phyloP scores from a whole-genome alignment of 116 monocot species.

The Iris pallida region DNA sequence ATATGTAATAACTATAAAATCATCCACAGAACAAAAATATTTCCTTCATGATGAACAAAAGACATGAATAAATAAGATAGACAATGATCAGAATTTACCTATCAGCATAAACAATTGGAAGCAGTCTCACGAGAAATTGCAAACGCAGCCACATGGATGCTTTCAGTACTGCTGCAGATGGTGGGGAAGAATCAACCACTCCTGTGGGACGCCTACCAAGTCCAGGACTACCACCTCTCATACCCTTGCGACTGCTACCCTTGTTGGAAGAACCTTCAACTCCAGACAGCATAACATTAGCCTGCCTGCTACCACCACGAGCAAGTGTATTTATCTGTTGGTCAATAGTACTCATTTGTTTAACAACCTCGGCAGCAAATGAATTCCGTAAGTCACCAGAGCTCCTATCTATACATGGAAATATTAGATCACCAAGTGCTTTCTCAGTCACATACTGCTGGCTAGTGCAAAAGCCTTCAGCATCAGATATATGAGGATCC shows the following conservation, averaged over 20 bases:
- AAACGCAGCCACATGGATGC: constrained; percentile 87
- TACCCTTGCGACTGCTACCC: constrained; percentile 62
- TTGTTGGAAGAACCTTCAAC: constrained; percentile 55
- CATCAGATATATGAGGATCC: constrained; percentile 35
- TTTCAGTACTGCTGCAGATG: constrained; percentile 57
- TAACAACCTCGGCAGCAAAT: constrained; percentile 78
- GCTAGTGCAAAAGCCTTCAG: constrained; percentile 25
- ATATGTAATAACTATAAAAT: too few relatives aligned
- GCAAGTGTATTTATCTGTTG: constrained; percentile 51
- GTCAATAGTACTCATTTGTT: constrained; percentile 78
- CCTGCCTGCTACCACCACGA: constrained; percentile 39
- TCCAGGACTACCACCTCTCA: constrained; percentile 86
- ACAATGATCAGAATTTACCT: constrained; percentile 37
- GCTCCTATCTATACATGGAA: constrained; percentile 86
- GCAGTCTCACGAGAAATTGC: constrained; percentile 87
- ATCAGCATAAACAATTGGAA: constrained; percentile 80
- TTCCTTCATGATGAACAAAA: too few relatives aligned
- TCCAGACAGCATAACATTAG: constrained; percentile 27
- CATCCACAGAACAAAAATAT: too few relatives aligned
- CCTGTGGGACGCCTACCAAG: constrained; percentile 55
- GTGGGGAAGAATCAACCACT: constrained; percentile 31
- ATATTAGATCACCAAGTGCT: constrained; percentile 74
- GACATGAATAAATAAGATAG: too few relatives aligned
- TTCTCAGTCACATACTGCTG: constrained; percentile 72
- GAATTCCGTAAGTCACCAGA: constrained; percentile 68